Evolutionary conservation across 192 early-diverging fungal genomes (phyloP), one percentile per base, ranked within the genome.

Genomic region (Backusella sp.): DNA sequence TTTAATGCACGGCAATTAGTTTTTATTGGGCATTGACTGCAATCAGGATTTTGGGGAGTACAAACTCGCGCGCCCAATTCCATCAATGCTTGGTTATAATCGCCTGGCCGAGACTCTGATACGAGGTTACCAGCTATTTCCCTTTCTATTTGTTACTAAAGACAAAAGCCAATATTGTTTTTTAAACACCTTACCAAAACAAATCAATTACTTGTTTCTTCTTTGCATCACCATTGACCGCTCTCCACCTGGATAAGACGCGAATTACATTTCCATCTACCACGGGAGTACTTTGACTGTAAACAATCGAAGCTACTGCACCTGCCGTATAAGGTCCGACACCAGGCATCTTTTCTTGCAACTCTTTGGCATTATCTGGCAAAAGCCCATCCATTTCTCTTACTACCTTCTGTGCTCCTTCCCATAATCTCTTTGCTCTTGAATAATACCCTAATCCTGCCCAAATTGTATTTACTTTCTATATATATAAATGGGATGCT

Each of bases 251-350:
- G 14, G 91, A 86, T 8, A 92, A 75, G 0, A 95, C 92, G 23
- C 93, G 88, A 21, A 92, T 82, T 1, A 95, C 92, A 75, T 95
- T 95, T 21, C 93, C 93, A 75, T 95, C 93, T 1, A 95, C 93
- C 0, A 92, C 77, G 21, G 86, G 84, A 14, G 88, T 88, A 46
- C 84, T 85, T 14, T 87, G 76, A 35, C 86, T 86, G 78, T 86
- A 95, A 2, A 91, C 93, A 73, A 92, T 91, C 2, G 90, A 90
- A 3, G 86, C 84, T 37, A 95, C 85, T 5, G 93, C 93, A 17
- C 90, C 92, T 26, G 91, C 91, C 1, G 91, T 94, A 68, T 93
- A 94, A 44, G 84, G 81, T 37, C 93, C 92, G 15, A 93, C 81
- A 26, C 92, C 92, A 0, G 90, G 90, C 0, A 94, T 82, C 36